These are phyloP conservation scores for Aspergillus novoparasiticus DNA, from an alignment of 2,329 filamentous ascomycete species.

Conservation along the genomic window DNA sequence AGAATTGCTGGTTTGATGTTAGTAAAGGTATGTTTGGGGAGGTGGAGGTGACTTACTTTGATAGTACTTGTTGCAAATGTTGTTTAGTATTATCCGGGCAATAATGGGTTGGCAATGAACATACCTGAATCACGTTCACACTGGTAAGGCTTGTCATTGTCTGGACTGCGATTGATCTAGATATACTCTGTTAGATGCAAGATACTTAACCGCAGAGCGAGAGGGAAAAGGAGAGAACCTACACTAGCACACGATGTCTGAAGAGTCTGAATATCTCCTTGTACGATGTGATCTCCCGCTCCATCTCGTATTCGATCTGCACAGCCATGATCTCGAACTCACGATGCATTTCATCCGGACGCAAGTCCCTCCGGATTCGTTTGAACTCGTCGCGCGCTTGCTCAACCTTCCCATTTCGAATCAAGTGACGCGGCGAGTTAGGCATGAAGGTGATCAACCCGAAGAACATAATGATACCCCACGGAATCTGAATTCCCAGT, in stretches of 20 bases:
- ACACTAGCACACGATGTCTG: constrained; percentile 55
- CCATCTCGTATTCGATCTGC: constrained; percentile 61
- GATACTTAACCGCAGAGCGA: not conserved
- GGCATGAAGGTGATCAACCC: constrained; percentile 60
- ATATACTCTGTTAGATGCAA: constrained; percentile 14
- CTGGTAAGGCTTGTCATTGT: constrained; percentile 61
- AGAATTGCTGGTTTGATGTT: constrained; percentile 49
- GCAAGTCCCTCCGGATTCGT: constrained; percentile 51
- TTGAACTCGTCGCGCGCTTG: constrained; percentile 52
- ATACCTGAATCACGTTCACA: constrained; percentile 58
- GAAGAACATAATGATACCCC: constrained; percentile 58
- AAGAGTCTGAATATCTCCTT: constrained; percentile 57
- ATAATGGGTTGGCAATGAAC: not conserved
- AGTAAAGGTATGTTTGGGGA: constrained; percentile 26
- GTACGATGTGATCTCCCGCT: constrained; percentile 56
- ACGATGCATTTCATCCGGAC: constrained; percentile 47
- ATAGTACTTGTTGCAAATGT: constrained; percentile 28
- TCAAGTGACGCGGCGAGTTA: constrained; percentile 57
- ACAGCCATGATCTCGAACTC: constrained; percentile 59
- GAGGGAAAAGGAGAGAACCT: constrained; percentile 17
- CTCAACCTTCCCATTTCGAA: constrained; percentile 54
- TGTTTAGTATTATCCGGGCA: not conserved
- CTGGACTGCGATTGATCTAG: constrained; percentile 56
- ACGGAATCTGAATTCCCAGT: constrained; percentile 58
- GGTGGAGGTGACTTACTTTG: constrained; percentile 29